Evolutionary conservation across 345 rosid genomes (phyloP), one percentile per base, ranked within the genome.

Genomic region (Abelmoschus esculentus): DNA sequence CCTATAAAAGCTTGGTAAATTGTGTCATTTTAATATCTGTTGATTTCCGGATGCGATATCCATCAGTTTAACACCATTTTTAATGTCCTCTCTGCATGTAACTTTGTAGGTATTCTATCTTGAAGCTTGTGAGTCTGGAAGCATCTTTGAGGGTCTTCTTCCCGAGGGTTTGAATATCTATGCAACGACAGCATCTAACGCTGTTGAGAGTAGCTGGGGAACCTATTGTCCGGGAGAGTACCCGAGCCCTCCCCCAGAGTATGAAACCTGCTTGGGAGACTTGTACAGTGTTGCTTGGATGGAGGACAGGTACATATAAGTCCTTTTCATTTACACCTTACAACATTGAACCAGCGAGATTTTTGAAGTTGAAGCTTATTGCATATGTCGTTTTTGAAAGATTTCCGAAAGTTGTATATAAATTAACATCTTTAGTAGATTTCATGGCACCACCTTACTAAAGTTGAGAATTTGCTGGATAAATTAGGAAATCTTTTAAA

Each of bases 101-200:
- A 77, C 75, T 22, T 71, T 81, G 76, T 70, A 96, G 99, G 97
- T 92, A 67, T 96, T 96, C 78, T 96, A 96, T 80, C 96, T 96
- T 2, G 99, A 96, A 87, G 98, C 99, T 74, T 96, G 99, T 82
- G 99, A 96, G 71, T 92, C 98, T 52, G 98, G 98, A 75, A 96
- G 99, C 79, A 89, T 96, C 74, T 96, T 96, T 72, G 98, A 92
- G 86, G 98, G 98, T 72, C 85, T 96, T 86, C 99, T 96, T 81
- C 89, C 90, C 1, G 85, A 90, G 75, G 92, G 86, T 77, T 78
- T 96, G 69, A 92, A 92, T 77, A 96, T 92, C 62, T 96, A 92
- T 76, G 98, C 93, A 72, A 92, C 98, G 96, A 96, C 98, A 62
- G 97, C 99, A 3, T 29, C 98, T 62, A 96, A 96, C 79, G 98